phyloP scores from a whole-genome alignment of 768 basidiomycete species.

The Infundibulicybe gibba region DNA sequence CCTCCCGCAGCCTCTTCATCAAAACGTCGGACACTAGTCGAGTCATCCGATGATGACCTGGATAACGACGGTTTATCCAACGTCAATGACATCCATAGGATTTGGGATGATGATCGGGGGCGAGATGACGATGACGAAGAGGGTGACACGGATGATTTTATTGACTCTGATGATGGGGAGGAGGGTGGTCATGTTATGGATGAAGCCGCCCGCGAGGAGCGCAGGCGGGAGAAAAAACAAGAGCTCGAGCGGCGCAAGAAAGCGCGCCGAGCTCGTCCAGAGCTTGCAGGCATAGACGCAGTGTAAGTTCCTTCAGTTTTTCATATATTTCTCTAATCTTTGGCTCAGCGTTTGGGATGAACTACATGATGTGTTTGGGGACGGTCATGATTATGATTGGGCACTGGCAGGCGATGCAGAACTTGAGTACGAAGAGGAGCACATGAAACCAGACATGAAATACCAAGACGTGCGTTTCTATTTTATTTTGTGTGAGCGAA shows the following conservation, averaged over 20 bases:
- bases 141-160: slow-evolving; percentile 74
- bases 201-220: slow-evolving; percentile 73
- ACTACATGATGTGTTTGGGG: slow-evolving; percentile 94
- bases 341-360: slow-evolving; percentile 83
- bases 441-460: slow-evolving; percentile 68
- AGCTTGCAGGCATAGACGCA: slow-evolving; percentile 77
- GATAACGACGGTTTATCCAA: slow-evolving; percentile 52
- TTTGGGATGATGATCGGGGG: slow-evolving; percentile 80
- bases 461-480: slow-evolving; percentile 69
- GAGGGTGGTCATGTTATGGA: slow-evolving; percentile 70
- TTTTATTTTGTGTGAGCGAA: slow-evolving; percentile 7
- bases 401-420: slow-evolving; percentile 85
- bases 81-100: slow-evolving; percentile 61
- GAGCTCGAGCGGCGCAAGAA: slow-evolving; percentile 69
- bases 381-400: slow-evolving; percentile 96
- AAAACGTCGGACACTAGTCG: slow-evolving; percentile 53
- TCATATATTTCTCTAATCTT: slow-evolving; percentile 9
- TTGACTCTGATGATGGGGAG: slow-evolving; percentile 79
- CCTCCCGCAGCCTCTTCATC: slow-evolving; percentile 61
- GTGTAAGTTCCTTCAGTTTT: slow-evolving; percentile 48
- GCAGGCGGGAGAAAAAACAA: slow-evolving; percentile 62
- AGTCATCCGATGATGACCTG: slow-evolving; percentile 78
- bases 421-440: slow-evolving; percentile 37
- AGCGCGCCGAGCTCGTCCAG: slow-evolving; percentile 59
- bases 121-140: slow-evolving; percentile 72